These are phyloP conservation scores for Aspergillus ostianus DNA, from an alignment of 495 filamentous ascomycete species.

Conservation along the genomic window DNA sequence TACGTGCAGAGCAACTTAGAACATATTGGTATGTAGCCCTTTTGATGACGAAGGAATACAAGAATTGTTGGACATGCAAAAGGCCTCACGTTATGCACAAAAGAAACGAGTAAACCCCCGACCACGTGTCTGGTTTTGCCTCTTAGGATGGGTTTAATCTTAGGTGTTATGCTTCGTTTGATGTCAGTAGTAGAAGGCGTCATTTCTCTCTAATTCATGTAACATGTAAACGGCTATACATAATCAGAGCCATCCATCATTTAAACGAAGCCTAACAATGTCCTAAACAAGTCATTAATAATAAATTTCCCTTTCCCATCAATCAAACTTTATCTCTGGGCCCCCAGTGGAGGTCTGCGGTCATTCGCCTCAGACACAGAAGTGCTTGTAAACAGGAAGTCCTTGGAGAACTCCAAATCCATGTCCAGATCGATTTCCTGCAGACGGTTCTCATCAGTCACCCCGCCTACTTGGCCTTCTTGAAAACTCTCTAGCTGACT, in stretches of 20 bases:
- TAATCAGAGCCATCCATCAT: not conserved
- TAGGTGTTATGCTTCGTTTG: not conserved
- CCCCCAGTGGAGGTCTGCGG: constrained; percentile 9
- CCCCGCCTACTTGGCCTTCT: constrained; percentile 9
- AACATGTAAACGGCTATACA: not conserved
- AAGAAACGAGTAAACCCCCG: not conserved
- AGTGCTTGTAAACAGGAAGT: constrained; percentile 37
- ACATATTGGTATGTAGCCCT: not conserved
- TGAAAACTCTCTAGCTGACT: constrained; percentile 13
- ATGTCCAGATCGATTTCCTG: constrained; percentile 34
- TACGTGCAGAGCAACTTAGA: not conserved
- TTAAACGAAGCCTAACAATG: not conserved
- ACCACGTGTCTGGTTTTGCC: not conserved
- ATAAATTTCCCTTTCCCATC: not conserved
- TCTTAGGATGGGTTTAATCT: not conserved
- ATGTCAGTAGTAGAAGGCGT: not conserved
- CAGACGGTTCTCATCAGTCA: constrained; percentile 25
- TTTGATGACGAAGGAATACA: no score
- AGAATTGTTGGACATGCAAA: no score
- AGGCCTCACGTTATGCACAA: not conserved
- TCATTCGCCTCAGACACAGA: constrained; percentile 31
- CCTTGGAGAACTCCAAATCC: constrained; percentile 41
- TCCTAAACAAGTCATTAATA: not conserved
- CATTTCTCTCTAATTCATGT: no score
- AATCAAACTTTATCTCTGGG: not conserved